These are phyloP conservation scores for Ceratobasidium sp. DNA, from an alignment of 1,284 basidiomycete species.

Conservation along the genomic window DNA sequence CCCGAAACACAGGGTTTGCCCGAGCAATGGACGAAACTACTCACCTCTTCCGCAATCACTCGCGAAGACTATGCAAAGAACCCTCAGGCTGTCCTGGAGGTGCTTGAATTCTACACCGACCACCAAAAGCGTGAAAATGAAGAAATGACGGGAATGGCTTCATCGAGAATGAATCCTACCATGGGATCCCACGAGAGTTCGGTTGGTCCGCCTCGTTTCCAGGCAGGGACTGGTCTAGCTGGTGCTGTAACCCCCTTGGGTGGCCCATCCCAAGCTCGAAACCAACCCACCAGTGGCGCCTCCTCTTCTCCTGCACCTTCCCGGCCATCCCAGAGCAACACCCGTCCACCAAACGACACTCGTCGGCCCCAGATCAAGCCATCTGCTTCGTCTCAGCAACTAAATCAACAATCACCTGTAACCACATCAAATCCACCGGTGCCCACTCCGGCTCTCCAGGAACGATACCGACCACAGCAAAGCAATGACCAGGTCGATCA, in stretches of 20 bases:
- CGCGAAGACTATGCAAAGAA: constrained; percentile 97
- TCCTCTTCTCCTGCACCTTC: neutral
- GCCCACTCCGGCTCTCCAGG: neutral
- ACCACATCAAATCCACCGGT: constrained; percentile 3
- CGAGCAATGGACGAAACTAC: constrained; percentile 94
- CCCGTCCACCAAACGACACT: constrained; percentile 39
- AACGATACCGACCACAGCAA: neutral
- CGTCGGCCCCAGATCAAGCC: constrained; percentile 51
- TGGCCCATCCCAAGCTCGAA: constrained; percentile 30
- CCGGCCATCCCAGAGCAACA: constrained; percentile 48
- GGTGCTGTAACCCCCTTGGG: constrained; percentile 52
- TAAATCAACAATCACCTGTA: neutral
- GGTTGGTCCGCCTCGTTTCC: constrained; percentile 67
- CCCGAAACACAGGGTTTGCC: constrained; percentile 75
- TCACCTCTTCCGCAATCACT: constrained; percentile 96
- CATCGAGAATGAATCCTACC: constrained; percentile 21
- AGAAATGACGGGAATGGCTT: constrained; percentile 49
- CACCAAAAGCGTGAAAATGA: constrained; percentile 93
- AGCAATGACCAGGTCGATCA: constrained; percentile 2
- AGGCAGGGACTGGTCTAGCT: constrained; percentile 83
- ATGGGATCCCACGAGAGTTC: neutral
- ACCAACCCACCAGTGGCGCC: neutral
- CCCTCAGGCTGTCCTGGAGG: constrained; percentile 96
- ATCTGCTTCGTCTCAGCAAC: constrained; percentile 2
- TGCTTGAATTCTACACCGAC: constrained; percentile 98